Percentiles rank a stretch among this genome's conserved stretches.
These are phyloP conservation scores for Mycena sp. DNA, from an alignment of 1,284 basidiomycete genomes.

Conservation along the genomic window DNA sequence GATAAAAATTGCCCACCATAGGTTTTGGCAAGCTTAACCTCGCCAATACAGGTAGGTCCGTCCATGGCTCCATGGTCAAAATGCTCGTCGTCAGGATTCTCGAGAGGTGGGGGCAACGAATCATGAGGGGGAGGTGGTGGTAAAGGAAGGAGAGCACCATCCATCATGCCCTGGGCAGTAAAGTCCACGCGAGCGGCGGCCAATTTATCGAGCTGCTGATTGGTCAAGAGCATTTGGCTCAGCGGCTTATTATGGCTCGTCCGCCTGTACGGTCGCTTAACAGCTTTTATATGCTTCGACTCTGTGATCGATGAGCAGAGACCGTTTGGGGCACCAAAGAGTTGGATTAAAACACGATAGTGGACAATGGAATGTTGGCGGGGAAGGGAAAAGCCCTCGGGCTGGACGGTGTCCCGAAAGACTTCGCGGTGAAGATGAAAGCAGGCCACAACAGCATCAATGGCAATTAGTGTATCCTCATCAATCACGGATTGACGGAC, in stretches of 20 bases:
- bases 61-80: too few species aligned
- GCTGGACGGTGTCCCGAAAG: constrained; percentile 37
- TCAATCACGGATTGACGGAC: constrained; percentile 32
- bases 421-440: constrained; percentile 45
- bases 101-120: too few species aligned
- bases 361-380: constrained; percentile 17
- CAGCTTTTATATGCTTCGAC: too few species aligned
- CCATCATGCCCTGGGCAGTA: constrained; percentile 12
- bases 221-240: not conserved
- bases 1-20: too few species aligned
- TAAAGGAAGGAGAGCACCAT: not conserved
- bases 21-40: too few species aligned
- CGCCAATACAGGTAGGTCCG: too few species aligned
- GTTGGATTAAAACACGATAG: not conserved
- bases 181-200: constrained; percentile 4
- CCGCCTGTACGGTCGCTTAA: not conserved
- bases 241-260: too few species aligned
- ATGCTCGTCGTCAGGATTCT: too few species aligned
- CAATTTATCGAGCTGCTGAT: too few species aligned
- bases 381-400: constrained; percentile 40
- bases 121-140: not conserved
- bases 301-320: too few species aligned
- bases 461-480: constrained; percentile 1
- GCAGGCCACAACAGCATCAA: constrained; percentile 32
- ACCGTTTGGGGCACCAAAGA: constrained; percentile 21